Evolutionary conservation across 495 filamentous ascomycete genomes (phyloP).

Genomic region (Trichoderma reesei): DNA sequence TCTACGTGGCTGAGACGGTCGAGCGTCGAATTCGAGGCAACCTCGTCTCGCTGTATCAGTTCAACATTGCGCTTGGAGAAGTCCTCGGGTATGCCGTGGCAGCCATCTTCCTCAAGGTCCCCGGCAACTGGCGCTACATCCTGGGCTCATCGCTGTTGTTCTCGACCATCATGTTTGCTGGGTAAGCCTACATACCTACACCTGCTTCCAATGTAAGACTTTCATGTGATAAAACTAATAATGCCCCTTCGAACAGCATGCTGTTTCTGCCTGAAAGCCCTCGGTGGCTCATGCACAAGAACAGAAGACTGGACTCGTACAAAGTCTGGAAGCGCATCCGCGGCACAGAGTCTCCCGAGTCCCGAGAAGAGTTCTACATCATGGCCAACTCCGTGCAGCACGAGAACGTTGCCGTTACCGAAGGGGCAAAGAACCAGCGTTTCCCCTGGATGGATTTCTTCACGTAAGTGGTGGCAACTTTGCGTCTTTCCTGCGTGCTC

Average conservation of each 20-base stretch:
- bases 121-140: constrained; percentile 55
- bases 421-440: constrained; percentile 26
- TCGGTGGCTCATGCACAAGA: constrained; percentile 49
- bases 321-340: constrained; percentile 54
- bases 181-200: background rate
- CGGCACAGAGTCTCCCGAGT: constrained; percentile 35
- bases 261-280: constrained; percentile 50
- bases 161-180: constrained; percentile 45
- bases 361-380: constrained; percentile 50
- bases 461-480: constrained; percentile 20
- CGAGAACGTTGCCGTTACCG: constrained; percentile 22
- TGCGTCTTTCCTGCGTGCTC: background rate
- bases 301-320: constrained; percentile 38
- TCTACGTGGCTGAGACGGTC: constrained; percentile 44
- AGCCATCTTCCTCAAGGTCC: constrained; percentile 49
- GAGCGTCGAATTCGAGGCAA: constrained; percentile 47
- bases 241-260: constrained; percentile 31
- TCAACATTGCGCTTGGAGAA: constrained; percentile 55
- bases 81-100: constrained; percentile 53
- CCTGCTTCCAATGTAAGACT: background rate
- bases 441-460: constrained; percentile 55
- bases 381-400: constrained; percentile 47
- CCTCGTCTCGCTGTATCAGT: constrained; percentile 51
- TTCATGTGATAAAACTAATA: background rate
- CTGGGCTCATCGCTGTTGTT: constrained; percentile 55